These are phyloP conservation scores for Diversispora epigaea DNA, from an alignment of 192 early-diverging fungal species.

Conservation along the genomic window DNA sequence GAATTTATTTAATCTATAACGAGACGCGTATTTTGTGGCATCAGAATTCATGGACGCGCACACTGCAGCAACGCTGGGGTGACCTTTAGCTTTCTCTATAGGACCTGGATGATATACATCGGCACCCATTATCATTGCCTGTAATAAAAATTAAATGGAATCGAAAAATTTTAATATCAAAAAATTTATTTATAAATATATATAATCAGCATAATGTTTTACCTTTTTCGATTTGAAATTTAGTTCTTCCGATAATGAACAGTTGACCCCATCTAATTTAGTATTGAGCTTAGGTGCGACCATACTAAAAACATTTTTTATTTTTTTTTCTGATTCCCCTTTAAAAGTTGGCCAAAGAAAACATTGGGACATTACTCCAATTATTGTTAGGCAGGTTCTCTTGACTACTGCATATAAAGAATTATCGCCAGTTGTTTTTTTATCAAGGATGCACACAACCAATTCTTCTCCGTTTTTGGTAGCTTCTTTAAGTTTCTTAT, in stretches of 20 bases:
- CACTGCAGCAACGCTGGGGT: background rate
- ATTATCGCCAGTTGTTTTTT: constrained; percentile 48
- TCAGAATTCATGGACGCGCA: constrained; percentile 53
- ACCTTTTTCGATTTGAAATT: no score
- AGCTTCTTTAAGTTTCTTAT: background rate
- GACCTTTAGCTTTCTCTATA: background rate
- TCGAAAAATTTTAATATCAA: background rate
- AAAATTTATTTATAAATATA: no score
- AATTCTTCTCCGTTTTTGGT: background rate
- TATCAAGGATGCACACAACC: constrained; percentile 27
- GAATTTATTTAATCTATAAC: constrained; percentile 30
- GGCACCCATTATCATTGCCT: background rate
- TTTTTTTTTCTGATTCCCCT: constrained; percentile 33
- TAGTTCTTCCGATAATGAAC: no score
- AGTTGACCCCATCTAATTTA: no score
- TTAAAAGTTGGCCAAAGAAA: no score
- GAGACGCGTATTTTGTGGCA: constrained; percentile 55
- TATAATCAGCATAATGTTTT: no score
- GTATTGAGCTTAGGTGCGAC: constrained; percentile 48
- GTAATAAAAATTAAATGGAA: background rate
- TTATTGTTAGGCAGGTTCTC: background rate
- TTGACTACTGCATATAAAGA: background rate
- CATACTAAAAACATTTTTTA: constrained; percentile 46
- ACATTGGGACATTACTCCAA: constrained; percentile 40
- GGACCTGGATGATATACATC: background rate